phyloP scores from a whole-genome alignment of 768 basidiomycete genomes.

The Tylopilus sp. region DNA sequence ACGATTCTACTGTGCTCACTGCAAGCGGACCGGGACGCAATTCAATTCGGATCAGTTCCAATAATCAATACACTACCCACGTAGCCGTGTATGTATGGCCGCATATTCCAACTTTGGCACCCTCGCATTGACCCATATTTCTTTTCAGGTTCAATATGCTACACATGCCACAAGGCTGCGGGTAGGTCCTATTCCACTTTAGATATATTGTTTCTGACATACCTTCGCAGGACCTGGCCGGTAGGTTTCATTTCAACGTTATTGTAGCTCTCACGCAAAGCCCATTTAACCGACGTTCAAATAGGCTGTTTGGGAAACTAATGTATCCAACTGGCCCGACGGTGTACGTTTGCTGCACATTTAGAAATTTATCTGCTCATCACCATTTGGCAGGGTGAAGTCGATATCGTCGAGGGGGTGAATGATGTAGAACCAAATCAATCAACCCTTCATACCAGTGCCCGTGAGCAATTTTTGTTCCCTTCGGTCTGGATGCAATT shows the following conservation, averaged over 20 bases:
- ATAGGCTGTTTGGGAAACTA: conserved; percentile 30
- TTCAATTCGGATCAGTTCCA: conserved; percentile 34
- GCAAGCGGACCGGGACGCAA: conserved; percentile 32
- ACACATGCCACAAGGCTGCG: conserved; percentile 38
- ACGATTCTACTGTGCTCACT: conserved; percentile 30
- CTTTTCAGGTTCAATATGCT: conserved; percentile 29
- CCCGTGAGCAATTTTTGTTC: conserved; percentile 31
- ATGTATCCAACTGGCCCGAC: conserved; percentile 23
- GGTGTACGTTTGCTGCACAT: conserved; percentile 14
- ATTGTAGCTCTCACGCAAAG: neutral
- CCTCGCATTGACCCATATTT: neutral
- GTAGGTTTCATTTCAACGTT: conserved; percentile 15
- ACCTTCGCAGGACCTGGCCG: conserved; percentile 33
- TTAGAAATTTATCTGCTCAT: neutral
- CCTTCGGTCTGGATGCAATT: neutral
- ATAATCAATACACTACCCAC: conserved; percentile 31
- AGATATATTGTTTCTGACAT: neutral
- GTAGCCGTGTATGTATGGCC: conserved; percentile 29
- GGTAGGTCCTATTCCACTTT: conserved; percentile 16
- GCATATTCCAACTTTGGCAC: neutral
- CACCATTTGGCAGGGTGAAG: conserved; percentile 23
- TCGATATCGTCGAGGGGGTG: conserved; percentile 39
- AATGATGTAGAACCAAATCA: conserved; percentile 52
- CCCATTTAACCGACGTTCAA: conserved; percentile 5
- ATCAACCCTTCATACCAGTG: conserved; percentile 53